These are phyloP conservation scores for Omphalotus guepiniiformis DNA, from an alignment of 768 basidiomycete genomes.

Conservation along the genomic window DNA sequence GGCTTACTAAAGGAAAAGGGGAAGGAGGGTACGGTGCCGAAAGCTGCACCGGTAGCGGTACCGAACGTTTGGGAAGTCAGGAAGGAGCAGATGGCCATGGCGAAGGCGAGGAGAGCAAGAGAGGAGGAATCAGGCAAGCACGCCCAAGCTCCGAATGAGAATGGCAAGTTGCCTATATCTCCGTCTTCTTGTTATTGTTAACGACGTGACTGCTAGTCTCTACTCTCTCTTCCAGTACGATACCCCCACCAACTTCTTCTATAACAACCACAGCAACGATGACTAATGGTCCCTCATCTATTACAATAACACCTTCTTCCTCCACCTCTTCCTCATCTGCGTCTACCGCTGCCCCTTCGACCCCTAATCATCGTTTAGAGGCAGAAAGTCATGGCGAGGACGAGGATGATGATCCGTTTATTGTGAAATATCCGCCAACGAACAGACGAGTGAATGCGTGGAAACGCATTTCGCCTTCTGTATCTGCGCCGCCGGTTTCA, in stretches of 20 bases:
- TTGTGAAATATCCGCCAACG: background rate
- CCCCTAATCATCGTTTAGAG: background rate
- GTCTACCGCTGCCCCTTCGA: background rate
- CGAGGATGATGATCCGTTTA: constrained; percentile 1
- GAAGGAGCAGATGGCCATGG: constrained; percentile 1
- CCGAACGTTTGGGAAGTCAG: constrained; percentile 8
- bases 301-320: too few species aligned
- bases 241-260: too few species aligned
- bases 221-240: too few species aligned
- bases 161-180: too few species aligned
- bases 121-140: too few species aligned
- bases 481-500: background rate
- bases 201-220: too few species aligned
- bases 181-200: too few species aligned
- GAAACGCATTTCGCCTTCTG: background rate
- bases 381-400: background rate
- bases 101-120: background rate
- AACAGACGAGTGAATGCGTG: too few species aligned
- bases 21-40: background rate
- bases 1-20: background rate
- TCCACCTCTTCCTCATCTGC: background rate
- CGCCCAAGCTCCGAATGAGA: too few species aligned
- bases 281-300: too few species aligned
- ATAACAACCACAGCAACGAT: too few species aligned
- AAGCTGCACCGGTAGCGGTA: background rate